phyloP scores from a whole-genome alignment of 1,139 yeast species.

The Taphrina betulina region DNA sequence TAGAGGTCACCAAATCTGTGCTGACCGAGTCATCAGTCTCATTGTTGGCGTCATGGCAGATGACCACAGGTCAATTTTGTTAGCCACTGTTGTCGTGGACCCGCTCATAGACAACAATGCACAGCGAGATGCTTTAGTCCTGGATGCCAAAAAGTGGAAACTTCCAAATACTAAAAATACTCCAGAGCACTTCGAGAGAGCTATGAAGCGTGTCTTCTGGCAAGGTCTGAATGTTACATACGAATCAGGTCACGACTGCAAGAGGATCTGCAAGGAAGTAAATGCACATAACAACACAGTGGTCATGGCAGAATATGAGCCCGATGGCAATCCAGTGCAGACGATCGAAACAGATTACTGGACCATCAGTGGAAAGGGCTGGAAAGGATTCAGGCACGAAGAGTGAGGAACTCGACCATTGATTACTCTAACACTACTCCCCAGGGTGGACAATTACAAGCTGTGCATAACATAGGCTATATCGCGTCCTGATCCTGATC shows the following conservation, averaged over 20 bases:
- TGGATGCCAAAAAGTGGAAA: constrained; percentile 10
- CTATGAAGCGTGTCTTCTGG: background rate
- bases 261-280: background rate
- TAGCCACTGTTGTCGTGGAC: background rate
- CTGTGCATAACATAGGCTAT: too few species aligned
- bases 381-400: too few species aligned
- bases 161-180: background rate
- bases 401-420: too few species aligned
- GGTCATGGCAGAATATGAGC: constrained; percentile 6
- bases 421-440: too few species aligned
- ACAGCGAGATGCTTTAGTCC: background rate
- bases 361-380: background rate
- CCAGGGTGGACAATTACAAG: too few species aligned
- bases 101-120: background rate
- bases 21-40: background rate
- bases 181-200: background rate
- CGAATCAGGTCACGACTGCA: background rate
- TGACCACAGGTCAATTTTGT: constrained; percentile 3
- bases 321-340: background rate
- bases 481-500: background rate
- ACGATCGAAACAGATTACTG: background rate
- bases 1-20: background rate
- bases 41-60: constrained; percentile 7
- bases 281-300: background rate
- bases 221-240: background rate